Base-by-base conservation (phyloP, 257 asterid genomes). In the Knoxia roxburghii region DNA sequence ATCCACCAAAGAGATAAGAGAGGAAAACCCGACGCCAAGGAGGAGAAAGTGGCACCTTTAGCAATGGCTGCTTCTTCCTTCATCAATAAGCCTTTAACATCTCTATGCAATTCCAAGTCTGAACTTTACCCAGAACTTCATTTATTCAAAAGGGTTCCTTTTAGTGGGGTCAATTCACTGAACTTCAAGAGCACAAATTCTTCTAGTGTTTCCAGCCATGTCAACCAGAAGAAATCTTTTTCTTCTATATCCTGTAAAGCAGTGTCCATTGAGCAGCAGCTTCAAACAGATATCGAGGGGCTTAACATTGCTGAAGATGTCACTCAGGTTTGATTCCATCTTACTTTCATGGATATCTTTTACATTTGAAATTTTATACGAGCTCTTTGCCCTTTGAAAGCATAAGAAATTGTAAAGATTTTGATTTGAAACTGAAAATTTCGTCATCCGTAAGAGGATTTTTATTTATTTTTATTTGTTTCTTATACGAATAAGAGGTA, bases 231-330 rank as follows among this genome's bases (percentile, higher is more conserved):
- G 65, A 70, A 50, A 39, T 33, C 32, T 39, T 49, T 57, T 58
- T 68, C 69, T 54, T 52, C 72, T 4, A 57, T 80, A 50, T 74
- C 79, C 72, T 81, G 89, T 64, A 83, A 89, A 77, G 96, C 98
- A 14, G 80, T 87, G 37, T 85, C 96, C 4, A 50, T 86, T 67
- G 84, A 80, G 76, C 66, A 64, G 64, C 64, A 56, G 63, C 77
- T 83, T 12, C 76, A 82, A 70, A 82, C 88, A 27, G 89, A 86
- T 37, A 75, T 91, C 57, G 92, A 89, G 76, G 98, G 96, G 29
- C 95, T 91, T 70, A 91, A 91, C 77, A 91, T 91, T 56, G 98
- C 96, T 35, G 96, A 91, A 17, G 96, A 91, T 87, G 98, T 91
- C 55, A 84, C 96, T 59, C 98, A 91, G 95, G 98, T 88, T 24